Evolutionary conservation across 2,329 filamentous ascomycete species (phyloP).

Genomic region (Daldinia sp.): DNA sequence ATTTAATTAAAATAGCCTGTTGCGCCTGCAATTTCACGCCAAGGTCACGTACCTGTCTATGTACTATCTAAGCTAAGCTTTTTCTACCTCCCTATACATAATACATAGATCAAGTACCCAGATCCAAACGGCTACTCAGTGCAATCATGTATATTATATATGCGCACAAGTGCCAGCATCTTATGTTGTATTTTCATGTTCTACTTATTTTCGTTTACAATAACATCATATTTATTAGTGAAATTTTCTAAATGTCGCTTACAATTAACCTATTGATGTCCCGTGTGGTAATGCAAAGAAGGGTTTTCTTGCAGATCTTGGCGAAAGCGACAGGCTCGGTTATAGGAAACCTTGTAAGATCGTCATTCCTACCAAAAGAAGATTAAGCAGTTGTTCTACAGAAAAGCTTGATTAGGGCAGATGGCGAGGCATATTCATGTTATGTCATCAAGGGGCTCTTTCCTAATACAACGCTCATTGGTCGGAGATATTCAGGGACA

Average conservation of each 20-base stretch:
- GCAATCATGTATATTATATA: background rate
- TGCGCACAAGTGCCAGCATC: background rate
- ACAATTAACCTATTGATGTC: background rate
- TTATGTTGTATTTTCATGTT: background rate
- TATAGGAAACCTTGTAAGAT: constrained; percentile 22
- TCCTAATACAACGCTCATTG: constrained; percentile 20
- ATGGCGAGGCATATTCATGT: constrained; percentile 11
- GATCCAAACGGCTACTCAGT: background rate
- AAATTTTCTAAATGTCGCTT: background rate
- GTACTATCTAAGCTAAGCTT: too few species aligned
- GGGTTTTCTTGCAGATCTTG: constrained; percentile 19
- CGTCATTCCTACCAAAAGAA: constrained; percentile 30
- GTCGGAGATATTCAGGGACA: constrained; percentile 25
- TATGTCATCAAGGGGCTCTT: constrained; percentile 26
- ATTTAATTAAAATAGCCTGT: background rate
- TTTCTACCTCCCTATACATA: background rate
- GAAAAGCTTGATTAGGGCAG: constrained; percentile 14
- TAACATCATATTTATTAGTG: background rate
- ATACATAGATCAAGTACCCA: background rate
- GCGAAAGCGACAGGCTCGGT: constrained; percentile 14
- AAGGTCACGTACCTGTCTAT: background rate
- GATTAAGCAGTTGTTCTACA: constrained; percentile 16
- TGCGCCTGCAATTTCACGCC: background rate
- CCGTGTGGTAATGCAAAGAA: constrained; percentile 7
- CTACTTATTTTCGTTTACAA: background rate